Base-by-base conservation (phyloP, 208 protist genomes). In the Jaenimonas drosophilae region DNA sequence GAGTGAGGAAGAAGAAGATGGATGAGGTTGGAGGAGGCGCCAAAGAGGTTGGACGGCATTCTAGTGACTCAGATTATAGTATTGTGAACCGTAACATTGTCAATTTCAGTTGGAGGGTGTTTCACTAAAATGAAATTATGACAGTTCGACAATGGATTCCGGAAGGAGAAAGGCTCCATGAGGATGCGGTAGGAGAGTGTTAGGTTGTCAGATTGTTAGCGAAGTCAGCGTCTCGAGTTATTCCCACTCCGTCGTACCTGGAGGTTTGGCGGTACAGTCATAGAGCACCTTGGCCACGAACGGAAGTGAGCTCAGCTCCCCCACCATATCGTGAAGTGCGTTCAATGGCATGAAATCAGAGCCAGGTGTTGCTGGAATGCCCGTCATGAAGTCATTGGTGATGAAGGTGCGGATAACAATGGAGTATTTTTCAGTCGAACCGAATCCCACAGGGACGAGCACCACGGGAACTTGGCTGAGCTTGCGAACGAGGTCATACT, bases 181-280 rank as follows among this genome's bases (percentile, higher is more conserved):
- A 20, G 7, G 16, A 9, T 28, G 5, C 23, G 6, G 9, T 41
- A 9, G n/a, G 16, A 12, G 4, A 12, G 23, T 5, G 23, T 6
- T 19, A 41, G 16, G 4, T 19, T 19, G 36, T 9, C 4, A 24
- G n/a, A 19, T 5, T 41, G 6, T 5, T 5, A 16, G 11, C 41
- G 6, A 7, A 27, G 20, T 7, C 21, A 17, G 38, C 2, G 16
- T 30, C 44, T 47, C 60, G 4, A 16, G 28, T 88, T 75, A 99
- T 59, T 98, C 93, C 86, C 90, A 98, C 60, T 99, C 96, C n/a
- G 94, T 98, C n/a, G 97, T 99, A 45, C 91, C 96, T 0, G 97
- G 97, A 11, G 97, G 97, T 62, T 99, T 99, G 28, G 83, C 59
- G 9, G 96, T 98, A 23, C 98, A 43, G 59, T 99, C 97, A 52